phyloP scores from a whole-genome alignment of 257 asterid species.

The Nicotiana benthamiana region DNA sequence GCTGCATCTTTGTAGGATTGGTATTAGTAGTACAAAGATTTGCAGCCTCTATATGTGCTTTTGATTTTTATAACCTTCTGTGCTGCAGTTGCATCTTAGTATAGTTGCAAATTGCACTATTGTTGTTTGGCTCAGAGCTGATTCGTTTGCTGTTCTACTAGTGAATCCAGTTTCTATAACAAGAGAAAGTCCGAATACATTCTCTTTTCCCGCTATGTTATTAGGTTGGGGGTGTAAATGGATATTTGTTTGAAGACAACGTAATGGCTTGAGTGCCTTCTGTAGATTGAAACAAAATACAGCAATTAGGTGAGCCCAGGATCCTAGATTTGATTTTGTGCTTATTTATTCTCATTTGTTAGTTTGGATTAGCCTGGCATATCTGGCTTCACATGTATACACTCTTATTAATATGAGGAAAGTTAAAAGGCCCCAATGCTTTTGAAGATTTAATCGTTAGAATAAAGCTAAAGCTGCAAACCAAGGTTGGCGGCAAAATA shows the following conservation, averaged over 20 bases:
- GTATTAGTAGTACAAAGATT: background rate
- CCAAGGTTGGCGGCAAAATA: background rate
- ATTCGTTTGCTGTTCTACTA: background rate
- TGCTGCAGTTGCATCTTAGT: background rate
- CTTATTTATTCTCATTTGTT: background rate
- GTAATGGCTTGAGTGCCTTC: no score
- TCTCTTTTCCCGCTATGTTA: background rate
- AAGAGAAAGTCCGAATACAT: background rate
- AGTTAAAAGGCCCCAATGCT: background rate
- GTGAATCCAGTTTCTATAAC: background rate
- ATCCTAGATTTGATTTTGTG: background rate
- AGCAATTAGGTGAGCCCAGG: background rate
- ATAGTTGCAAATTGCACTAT: background rate
- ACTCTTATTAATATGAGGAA: background rate
- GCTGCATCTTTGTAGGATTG: background rate
- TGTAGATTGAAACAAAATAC: background rate
- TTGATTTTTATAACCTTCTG: background rate
- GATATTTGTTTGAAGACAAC: no score
- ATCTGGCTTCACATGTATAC: background rate
- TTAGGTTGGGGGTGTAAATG: no score
- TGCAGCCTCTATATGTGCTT: background rate
- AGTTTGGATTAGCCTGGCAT: background rate
- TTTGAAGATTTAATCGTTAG: background rate
- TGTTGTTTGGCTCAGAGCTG: background rate
- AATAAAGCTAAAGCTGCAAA: background rate